Evolutionary conservation across 2,329 filamentous ascomycete species (phyloP).

Genomic region (Biscogniauxia mediterranea): DNA sequence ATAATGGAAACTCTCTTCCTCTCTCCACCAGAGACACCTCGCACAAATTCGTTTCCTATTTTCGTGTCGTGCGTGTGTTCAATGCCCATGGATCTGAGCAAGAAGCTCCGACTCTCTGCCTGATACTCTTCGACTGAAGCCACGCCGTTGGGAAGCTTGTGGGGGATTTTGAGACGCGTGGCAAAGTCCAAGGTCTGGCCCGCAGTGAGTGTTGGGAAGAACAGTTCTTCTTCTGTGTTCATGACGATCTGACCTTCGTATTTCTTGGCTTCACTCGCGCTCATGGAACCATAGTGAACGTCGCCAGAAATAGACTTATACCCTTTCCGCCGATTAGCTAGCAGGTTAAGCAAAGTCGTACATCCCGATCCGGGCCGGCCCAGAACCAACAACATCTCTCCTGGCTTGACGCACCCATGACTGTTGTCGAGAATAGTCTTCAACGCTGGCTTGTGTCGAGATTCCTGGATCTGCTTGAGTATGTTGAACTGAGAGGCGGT

Average conservation of each 20-base stretch:
- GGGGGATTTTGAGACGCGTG: constrained; percentile 60
- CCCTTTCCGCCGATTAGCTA: background rate
- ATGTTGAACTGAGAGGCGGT: background rate
- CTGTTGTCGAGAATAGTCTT: background rate
- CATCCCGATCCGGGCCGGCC: background rate
- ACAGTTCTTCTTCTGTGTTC: constrained; percentile 67
- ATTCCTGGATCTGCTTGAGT: background rate
- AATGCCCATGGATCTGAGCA: constrained; percentile 65
- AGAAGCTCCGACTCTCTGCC: background rate
- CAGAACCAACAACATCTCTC: background rate
- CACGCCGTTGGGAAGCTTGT: constrained; percentile 43
- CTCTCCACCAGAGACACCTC: constrained; percentile 61
- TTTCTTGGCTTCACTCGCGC: constrained; percentile 46
- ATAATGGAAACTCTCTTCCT: constrained; percentile 75
- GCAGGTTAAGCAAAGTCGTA: background rate
- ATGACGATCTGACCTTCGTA: constrained; percentile 64
- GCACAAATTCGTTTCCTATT: constrained; percentile 66
- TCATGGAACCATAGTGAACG: constrained; percentile 58
- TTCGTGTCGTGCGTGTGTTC: constrained; percentile 65
- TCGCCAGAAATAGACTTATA: constrained; percentile 45
- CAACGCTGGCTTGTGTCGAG: background rate
- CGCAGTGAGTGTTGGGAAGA: constrained; percentile 68
- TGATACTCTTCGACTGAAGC: background rate
- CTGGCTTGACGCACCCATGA: background rate
- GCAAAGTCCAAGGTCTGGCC: constrained; percentile 67